These are phyloP conservation scores for Steccherinum ochraceum DNA, from an alignment of 768 basidiomycete species.

Conservation along the genomic window DNA sequence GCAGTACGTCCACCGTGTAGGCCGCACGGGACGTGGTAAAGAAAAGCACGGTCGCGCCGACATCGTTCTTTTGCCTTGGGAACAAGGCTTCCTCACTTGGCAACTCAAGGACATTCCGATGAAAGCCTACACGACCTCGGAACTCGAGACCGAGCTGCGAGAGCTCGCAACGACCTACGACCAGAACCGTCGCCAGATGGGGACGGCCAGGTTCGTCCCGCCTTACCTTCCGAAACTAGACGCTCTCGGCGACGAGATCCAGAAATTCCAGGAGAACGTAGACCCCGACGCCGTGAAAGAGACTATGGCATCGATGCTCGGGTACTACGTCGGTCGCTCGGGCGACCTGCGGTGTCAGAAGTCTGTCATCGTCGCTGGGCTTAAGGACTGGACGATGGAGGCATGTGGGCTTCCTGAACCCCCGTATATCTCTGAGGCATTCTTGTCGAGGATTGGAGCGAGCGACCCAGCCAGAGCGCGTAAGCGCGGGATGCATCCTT, in stretches of 20 bases:
- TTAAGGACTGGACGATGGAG: slow-evolving; percentile 55
- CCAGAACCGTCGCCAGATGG: slow-evolving; percentile 25
- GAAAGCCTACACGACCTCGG: slow-evolving; percentile 44
- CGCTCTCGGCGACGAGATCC: slow-evolving; percentile 24
- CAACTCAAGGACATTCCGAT: slow-evolving; percentile 66
- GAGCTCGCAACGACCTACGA: slow-evolving; percentile 46
- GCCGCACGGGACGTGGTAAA: slow-evolving; percentile 71
- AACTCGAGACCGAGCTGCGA: slow-evolving; percentile 39
- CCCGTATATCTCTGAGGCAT: slow-evolving; percentile 43
- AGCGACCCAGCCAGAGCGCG: not conserved
- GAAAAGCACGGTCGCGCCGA: slow-evolving; percentile 62
- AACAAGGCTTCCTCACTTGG: slow-evolving; percentile 58
- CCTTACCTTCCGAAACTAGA: slow-evolving; percentile 12
- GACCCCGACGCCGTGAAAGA: slow-evolving; percentile 50
- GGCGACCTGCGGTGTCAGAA: slow-evolving; percentile 40
- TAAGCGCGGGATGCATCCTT: not conserved
- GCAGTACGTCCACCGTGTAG: slow-evolving; percentile 82
- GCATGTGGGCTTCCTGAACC: slow-evolving; percentile 44
- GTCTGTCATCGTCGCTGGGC: slow-evolving; percentile 43
- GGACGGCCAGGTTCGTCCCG: slow-evolving; percentile 9
- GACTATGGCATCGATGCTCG: slow-evolving; percentile 61
- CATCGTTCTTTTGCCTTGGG: slow-evolving; percentile 75
- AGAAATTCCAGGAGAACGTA: slow-evolving; percentile 27
- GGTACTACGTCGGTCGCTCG: slow-evolving; percentile 58
- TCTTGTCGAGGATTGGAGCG: slow-evolving; percentile 39